Conservation (phyloP, 768 basidiomycete genomes). For the Pleurotus giganteus region DNA sequence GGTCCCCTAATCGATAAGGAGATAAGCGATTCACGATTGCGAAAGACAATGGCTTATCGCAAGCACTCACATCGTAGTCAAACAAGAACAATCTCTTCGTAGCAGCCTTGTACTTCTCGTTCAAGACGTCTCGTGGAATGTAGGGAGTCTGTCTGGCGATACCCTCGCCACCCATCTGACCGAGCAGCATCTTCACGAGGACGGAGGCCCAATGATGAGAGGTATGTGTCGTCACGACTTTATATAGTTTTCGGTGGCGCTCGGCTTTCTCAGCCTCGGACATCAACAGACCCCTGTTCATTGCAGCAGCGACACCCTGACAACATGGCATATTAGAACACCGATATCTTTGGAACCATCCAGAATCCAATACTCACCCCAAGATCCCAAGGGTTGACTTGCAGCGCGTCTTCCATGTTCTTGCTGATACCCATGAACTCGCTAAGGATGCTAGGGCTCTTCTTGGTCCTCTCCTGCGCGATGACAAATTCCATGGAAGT, state of each 20-base stretch:
- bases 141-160: slow-evolving; percentile 84
- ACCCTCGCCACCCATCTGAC: slow-evolving; percentile 75
- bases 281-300: slow-evolving; percentile 88
- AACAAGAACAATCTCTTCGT: slow-evolving; percentile 89
- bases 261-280: slow-evolving; percentile 65
- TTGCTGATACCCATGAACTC: slow-evolving; percentile 98
- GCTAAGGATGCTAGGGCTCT: slow-evolving; percentile 85
- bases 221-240: slow-evolving; percentile 88
- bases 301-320: slow-evolving; percentile 85
- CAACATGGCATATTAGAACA: neutral
- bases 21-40: slow-evolving; percentile 7
- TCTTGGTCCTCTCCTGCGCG: slow-evolving; percentile 82
- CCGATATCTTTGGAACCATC: slow-evolving; percentile 9
- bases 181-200: slow-evolving; percentile 83
- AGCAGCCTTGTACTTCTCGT: slow-evolving; percentile 61
- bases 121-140: slow-evolving; percentile 62
- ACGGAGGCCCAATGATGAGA: slow-evolving; percentile 94
- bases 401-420: slow-evolving; percentile 84
- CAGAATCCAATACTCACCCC: slow-evolving; percentile 48
- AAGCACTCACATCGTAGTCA: slow-evolving; percentile 83
- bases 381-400: slow-evolving; percentile 96
- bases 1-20: slow-evolving; percentile 62
- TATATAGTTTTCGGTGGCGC: slow-evolving; percentile 76
- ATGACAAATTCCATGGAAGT: slow-evolving; percentile 98
- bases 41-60: slow-evolving; percentile 4